These are phyloP conservation scores for Theobroma grandiflorum DNA, from an alignment of 441 rosid genomes.

Conservation along the genomic window DNA sequence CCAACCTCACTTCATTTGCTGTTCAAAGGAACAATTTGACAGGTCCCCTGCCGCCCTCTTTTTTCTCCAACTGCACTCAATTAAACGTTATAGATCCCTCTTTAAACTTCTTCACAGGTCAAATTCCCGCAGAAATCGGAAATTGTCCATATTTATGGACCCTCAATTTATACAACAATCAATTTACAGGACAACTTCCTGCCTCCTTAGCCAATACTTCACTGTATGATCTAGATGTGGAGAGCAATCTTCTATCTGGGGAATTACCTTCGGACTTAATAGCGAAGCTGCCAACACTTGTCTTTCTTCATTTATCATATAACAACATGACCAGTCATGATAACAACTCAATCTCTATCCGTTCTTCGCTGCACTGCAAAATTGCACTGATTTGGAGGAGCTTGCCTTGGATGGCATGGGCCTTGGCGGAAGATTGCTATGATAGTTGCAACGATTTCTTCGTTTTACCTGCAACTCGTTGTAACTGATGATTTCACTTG, in stretches of 20 bases:
- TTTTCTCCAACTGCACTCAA: slow-evolving; percentile 54
- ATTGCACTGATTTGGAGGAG: slow-evolving; percentile 50
- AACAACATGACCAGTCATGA: slow-evolving; percentile 50
- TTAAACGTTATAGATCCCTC: slow-evolving; percentile 50
- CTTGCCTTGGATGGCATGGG: slow-evolving; percentile 57
- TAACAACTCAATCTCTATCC: slow-evolving; percentile 48
- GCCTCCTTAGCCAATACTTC: slow-evolving; percentile 48
- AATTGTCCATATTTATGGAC: slow-evolving; percentile 41
- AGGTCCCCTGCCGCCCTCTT: slow-evolving; percentile 46
- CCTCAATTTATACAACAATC: slow-evolving; percentile 12
- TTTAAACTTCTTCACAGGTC: slow-evolving; percentile 42
- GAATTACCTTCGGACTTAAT: slow-evolving; percentile 51
- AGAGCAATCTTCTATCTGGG: slow-evolving; percentile 48
- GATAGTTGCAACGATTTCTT: too few relatives aligned
- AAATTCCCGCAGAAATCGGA: slow-evolving; percentile 47
- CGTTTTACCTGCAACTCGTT: too few relatives aligned
- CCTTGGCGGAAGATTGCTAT: slow-evolving; percentile 50
- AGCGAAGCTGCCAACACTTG: slow-evolving; percentile 33
- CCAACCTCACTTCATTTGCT: slow-evolving; percentile 34
- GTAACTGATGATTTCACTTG: too few relatives aligned
- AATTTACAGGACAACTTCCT: slow-evolving; percentile 23
- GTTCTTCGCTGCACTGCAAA: slow-evolving; percentile 52
- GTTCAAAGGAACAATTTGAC: slow-evolving; percentile 37
- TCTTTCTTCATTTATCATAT: slow-evolving; percentile 34
- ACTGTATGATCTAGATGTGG: slow-evolving; percentile 43